phyloP scores from a whole-genome alignment of 306 rosid species.

The Lathyrus sativus region DNA sequence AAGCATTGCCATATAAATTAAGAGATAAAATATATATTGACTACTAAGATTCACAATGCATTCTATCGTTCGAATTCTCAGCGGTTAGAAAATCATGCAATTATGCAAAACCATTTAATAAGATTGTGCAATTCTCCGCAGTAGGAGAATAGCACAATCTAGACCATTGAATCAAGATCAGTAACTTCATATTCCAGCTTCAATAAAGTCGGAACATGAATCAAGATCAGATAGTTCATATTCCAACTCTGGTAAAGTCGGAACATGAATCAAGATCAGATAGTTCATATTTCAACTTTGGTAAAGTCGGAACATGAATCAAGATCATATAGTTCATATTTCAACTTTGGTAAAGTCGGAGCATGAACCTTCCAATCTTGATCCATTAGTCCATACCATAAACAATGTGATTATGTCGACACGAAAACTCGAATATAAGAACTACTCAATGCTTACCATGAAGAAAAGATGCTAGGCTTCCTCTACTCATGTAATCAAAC shows the following conservation, averaged over 20 bases:
- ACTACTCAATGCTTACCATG: constrained; percentile 59
- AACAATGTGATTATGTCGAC: background rate
- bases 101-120: no score
- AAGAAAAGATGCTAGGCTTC: constrained; percentile 86
- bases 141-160: background rate
- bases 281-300: background rate
- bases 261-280: background rate
- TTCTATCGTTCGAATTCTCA: background rate
- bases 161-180: background rate
- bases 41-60: background rate
- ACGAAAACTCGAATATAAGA: background rate
- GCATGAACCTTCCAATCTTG: background rate
- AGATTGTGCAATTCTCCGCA: background rate
- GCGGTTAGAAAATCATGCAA: background rate
- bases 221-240: background rate
- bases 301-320: background rate
- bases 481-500: constrained; percentile 81
- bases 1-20: constrained; percentile 1
- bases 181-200: background rate
- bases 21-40: background rate
- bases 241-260: background rate
- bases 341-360: background rate
- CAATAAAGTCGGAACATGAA: background rate
- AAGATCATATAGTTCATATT: background rate
- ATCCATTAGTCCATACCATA: background rate